phyloP scores from a whole-genome alignment of 2,329 filamentous ascomycete genomes.

The Calcarisporium arbuscula region DNA sequence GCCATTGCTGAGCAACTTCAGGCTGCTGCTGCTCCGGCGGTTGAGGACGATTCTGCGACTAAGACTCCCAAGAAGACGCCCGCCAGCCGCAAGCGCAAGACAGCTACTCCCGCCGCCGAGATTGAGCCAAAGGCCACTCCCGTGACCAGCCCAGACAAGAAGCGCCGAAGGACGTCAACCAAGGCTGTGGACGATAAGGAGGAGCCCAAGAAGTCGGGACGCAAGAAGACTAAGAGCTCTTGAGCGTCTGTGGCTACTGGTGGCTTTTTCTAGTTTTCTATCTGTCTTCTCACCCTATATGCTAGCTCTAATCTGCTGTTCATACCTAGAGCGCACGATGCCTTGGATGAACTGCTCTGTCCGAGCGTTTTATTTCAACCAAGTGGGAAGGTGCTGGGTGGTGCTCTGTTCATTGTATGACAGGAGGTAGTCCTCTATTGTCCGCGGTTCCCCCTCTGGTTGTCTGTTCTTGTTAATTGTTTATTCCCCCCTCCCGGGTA shows the following conservation, averaged over 20 bases:
- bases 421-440: too few relatives aligned
- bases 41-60: constrained; percentile 36
- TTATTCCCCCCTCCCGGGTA: too few relatives aligned
- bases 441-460: too few relatives aligned
- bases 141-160: constrained; percentile 54
- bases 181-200: constrained; percentile 50
- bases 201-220: constrained; percentile 54
- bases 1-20: constrained; percentile 55
- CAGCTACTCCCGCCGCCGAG: constrained; percentile 35
- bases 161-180: constrained; percentile 51
- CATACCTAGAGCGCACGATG: too few relatives aligned
- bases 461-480: too few relatives aligned
- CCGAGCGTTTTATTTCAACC: too few relatives aligned
- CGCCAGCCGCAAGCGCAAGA: constrained; percentile 50
- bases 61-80: constrained; percentile 55
- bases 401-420: too few relatives aligned
- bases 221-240: constrained; percentile 49
- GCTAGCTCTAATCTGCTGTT: too few relatives aligned
- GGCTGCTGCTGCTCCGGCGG: constrained; percentile 25
- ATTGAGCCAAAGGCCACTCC: constrained; percentile 32
- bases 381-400: too few relatives aligned
- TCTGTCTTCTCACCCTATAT: constrained; percentile 5
- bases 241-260: constrained; percentile 13
- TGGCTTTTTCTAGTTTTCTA: constrained; percentile 8
- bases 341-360: too few relatives aligned